phyloP scores from a whole-genome alignment of 257 asterid species.

The Marsdenia floribunda region DNA sequence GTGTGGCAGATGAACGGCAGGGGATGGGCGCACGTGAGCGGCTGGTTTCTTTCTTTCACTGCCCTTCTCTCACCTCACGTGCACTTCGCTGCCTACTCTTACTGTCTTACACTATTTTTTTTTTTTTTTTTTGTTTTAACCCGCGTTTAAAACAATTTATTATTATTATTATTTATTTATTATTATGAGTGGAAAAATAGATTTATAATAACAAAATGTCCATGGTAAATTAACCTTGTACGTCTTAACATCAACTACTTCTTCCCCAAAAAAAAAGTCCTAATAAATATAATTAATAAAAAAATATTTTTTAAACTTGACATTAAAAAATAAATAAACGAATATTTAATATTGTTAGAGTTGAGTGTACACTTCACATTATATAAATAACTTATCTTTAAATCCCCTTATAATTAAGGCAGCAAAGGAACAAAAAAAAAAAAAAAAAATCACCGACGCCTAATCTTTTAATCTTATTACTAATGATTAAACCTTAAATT shows the following conservation, averaged over 20 bases:
- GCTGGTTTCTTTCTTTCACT: constrained; percentile 14
- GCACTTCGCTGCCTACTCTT: constrained; percentile 20
- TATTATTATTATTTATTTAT: too few species aligned
- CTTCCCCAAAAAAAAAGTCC: too few species aligned
- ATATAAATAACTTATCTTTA: too few species aligned
- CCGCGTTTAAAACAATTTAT: too few species aligned
- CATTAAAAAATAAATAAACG: too few species aligned
- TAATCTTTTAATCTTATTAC: neutral
- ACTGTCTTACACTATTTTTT: neutral
- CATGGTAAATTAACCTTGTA: too few species aligned
- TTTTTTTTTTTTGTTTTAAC: neutral
- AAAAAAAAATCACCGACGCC: neutral
- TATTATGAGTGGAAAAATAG: too few species aligned
- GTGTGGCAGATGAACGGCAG: constrained; percentile 43
- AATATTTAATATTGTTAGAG: neutral
- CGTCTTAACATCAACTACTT: too few species aligned
- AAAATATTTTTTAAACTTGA: too few species aligned
- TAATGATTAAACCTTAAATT: neutral
- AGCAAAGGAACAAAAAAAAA: neutral
- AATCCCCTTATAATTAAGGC: too few species aligned
- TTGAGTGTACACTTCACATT: neutral
- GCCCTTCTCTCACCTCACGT: constrained; percentile 39
- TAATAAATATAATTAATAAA: too few species aligned
- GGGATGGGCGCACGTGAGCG: constrained; percentile 56
- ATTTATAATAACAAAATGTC: too few species aligned